Evolutionary conservation across 805 yeast genomes (phyloP), one percentile per base, ranked within the genome.

Genomic region (Cyberlindnera mycetangii): DNA sequence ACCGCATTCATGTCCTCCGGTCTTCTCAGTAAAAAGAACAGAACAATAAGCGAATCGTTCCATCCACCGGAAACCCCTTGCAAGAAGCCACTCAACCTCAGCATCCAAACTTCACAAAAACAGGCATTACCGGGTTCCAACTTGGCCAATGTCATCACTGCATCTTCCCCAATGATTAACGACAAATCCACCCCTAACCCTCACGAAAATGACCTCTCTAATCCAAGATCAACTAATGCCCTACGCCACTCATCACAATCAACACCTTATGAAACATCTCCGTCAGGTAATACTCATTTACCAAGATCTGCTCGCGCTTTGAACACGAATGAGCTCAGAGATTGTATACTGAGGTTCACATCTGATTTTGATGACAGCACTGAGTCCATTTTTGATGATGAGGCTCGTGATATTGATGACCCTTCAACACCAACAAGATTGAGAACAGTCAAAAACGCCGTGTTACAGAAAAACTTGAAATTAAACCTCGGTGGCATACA

Each of bases 1-100:
- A 83, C 90, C 0, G 96, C 93, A 14, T 88, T 88, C 63, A 74
- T 79, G 60, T 76, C 90, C 2, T 68, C 86, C 0, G 96, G 96
- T 0, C 66, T 88, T 28, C 64, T 82, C 47, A 78, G 84, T 31
- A 81, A 81, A 61, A 70, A 84, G 65, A 68, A 81, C 36, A 64
- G 63, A 64, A 67, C 69, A 60, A 55, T 62, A 59, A 64, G 41
- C 44, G 60, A 52, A 37, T 47, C 65, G 8, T 61, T 69, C 28
- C 47, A 52, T 14, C 77, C 81, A 54, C 86, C 86, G 1, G 85
- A 81, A 45, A 80, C 86, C 0, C 86, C 86, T 3, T 77, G 82
- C 60, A 80, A 80, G 49, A 68, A 65, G 49, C 76, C 78, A 10
- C 30, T 52, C 11, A 54, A 46, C 17, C 20, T 47, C 11, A 50